phyloP scores from a whole-genome alignment of 331 rosid genomes.

The Acacia pycnantha region DNA sequence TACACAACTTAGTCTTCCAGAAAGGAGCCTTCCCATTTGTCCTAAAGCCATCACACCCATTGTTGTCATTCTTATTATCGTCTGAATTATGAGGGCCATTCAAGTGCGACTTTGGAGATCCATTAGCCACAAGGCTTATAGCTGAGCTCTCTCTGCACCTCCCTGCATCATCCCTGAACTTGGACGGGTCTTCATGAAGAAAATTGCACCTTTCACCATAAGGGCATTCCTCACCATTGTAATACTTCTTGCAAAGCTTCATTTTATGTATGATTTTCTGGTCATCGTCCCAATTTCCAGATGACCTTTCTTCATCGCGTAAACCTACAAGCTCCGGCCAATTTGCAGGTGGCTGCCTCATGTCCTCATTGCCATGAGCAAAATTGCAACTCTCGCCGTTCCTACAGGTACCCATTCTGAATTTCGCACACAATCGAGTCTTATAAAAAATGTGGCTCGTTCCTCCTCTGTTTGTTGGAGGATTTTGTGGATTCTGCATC shows the following conservation, averaged over 20 bases:
- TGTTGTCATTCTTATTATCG: conserved; percentile 35
- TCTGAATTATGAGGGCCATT: conserved; percentile 46
- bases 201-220: conserved; percentile 90
- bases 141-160: conserved; percentile 71
- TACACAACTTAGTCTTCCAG: conserved; percentile 87
- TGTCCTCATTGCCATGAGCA: conserved; percentile 91
- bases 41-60: conserved; percentile 38
- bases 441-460: conserved; percentile 70
- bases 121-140: conserved; percentile 69
- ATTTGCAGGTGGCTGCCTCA: conserved; percentile 88
- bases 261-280: conserved; percentile 82
- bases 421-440: conserved; percentile 46
- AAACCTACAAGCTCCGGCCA: conserved; percentile 80
- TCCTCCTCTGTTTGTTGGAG: conserved; percentile 56
- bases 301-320: conserved; percentile 45
- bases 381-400: conserved; percentile 86
- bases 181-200: conserved; percentile 79
- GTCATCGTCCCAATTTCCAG: conserved; percentile 58
- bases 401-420: conserved; percentile 63
- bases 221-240: conserved; percentile 90
- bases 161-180: conserved; percentile 60
- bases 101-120: conserved; percentile 28
- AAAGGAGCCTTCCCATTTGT: conserved; percentile 44
- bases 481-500: conserved; percentile 38
- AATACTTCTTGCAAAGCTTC: conserved; percentile 93